Evolutionary conservation across 169 alveolate genomes (phyloP), one percentile per base, ranked within the genome.

Genomic region (Plasmodium adleri): DNA sequence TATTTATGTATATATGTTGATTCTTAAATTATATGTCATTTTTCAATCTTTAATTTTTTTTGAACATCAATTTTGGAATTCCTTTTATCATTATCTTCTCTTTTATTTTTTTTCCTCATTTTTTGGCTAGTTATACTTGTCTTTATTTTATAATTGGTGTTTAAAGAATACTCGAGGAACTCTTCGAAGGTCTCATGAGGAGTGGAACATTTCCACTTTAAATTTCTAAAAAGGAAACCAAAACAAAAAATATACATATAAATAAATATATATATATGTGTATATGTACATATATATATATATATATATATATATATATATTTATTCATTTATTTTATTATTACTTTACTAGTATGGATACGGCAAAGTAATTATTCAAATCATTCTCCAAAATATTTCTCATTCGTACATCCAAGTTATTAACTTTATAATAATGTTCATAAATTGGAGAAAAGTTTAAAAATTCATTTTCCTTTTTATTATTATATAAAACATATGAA

Each of bases 341-440:
- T 70, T 70, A 70, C 78, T 78, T 78, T 22, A 76, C 89, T 59
- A 78, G 26, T 43, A 78, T 58, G 32, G 74, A 78, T 3, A 66
- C 10, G 12, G 70, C 20, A 47, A 78, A 78, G 26, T 52, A 66
- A 24, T 45, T 67, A 56, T 83, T 68, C 45, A 83, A 68, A 32
- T 83, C 91, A 26, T 83, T 83, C 45, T 68, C 67, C 7, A 83
- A 50, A 4, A 83, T 70, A 22, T 70, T 32, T 73, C 71, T 71
- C 24, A 68, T 58, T 12, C 71, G 67, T 52, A 43, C 59, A 12
- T 83, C 74, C n/a, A 83, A 59, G 17, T 71, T 59, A 50, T 83
- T 83, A 12, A 83, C 91, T 13, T 70, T 70, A 39, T 83, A 83
- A 50, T 83, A 83, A 17, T 83, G 91, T 32, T 83, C 72, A 62